A percentile compares a stretch with the other conserved stretches of the same genome.
Conservation (phyloP, 805 yeast species). For the Cyberlindnera amylophila region DNA sequence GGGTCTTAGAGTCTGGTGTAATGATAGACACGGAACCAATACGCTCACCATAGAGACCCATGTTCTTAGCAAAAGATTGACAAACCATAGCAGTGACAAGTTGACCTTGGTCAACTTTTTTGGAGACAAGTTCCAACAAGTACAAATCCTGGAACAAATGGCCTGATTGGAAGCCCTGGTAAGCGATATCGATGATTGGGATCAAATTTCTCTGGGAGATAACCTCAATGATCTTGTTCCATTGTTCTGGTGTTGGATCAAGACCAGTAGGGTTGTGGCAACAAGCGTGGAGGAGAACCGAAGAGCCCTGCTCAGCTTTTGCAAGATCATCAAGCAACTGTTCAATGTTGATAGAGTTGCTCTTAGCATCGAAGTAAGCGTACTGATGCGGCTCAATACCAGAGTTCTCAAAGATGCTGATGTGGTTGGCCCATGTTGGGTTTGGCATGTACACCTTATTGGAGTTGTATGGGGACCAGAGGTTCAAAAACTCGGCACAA, state of each 20-base stretch:
- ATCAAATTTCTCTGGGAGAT: constrained; percentile 55
- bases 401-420: constrained; percentile 69
- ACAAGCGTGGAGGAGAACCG: constrained; percentile 84
- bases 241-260: constrained; percentile 78
- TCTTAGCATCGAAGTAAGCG: constrained; percentile 62
- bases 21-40: constrained; percentile 75
- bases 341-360: constrained; percentile 61
- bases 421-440: constrained; percentile 95
- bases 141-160: constrained; percentile 69
- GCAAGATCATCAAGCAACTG: constrained; percentile 59
- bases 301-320: constrained; percentile 52
- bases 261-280: constrained; percentile 98
- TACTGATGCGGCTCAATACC: constrained; percentile 64
- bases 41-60: constrained; percentile 95
- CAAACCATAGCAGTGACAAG: constrained; percentile 57
- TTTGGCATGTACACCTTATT: constrained; percentile 61
- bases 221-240: constrained; percentile 71
- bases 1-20: constrained; percentile 51
- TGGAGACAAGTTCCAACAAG: constrained; percentile 43
- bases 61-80: constrained; percentile 92
- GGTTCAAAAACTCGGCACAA: constrained; percentile 69
- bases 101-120: constrained; percentile 38
- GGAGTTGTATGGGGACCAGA: constrained; percentile 45
- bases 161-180: constrained; percentile 94
- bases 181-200: constrained; percentile 90